These are phyloP conservation scores for Cinnamomum micranthum DNA, from an alignment of 164 flowering plant species.

Conservation along the genomic window DNA sequence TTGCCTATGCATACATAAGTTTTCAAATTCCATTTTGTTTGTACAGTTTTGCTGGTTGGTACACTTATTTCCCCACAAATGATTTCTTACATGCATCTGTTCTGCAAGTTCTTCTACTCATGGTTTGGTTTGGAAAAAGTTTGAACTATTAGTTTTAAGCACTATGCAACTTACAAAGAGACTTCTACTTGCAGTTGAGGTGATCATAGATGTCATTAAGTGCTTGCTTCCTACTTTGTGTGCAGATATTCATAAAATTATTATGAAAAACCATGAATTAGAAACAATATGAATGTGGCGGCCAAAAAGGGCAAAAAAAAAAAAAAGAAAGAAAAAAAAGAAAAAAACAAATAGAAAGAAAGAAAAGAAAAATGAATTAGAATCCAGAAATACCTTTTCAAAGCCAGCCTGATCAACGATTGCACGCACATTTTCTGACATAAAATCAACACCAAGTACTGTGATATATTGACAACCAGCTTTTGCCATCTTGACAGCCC, in stretches of 20 bases:
- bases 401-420: slow-evolving; percentile 96
- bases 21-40: too few species aligned
- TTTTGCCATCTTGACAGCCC: slow-evolving; percentile 90
- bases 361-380: neutral
- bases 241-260: neutral
- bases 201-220: too few species aligned
- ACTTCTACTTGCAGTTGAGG: too few species aligned
- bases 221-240: too few species aligned
- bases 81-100: too few species aligned
- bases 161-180: too few species aligned
- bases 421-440: slow-evolving; percentile 99
- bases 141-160: too few species aligned
- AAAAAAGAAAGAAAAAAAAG: neutral
- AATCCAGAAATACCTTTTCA: slow-evolving; percentile 47
- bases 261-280: neutral
- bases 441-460: slow-evolving; percentile 94
- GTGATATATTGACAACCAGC: slow-evolving; percentile 77
- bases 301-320: neutral
- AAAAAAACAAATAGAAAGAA: neutral
- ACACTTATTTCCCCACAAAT: too few species aligned
- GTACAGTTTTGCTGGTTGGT: too few species aligned
- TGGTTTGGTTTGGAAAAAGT: too few species aligned
- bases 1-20: too few species aligned
- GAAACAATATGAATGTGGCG: neutral
- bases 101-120: too few species aligned